Evolutionary conservation across 805 yeast genomes (phyloP).

Genomic region (Pichia cabralensis): DNA sequence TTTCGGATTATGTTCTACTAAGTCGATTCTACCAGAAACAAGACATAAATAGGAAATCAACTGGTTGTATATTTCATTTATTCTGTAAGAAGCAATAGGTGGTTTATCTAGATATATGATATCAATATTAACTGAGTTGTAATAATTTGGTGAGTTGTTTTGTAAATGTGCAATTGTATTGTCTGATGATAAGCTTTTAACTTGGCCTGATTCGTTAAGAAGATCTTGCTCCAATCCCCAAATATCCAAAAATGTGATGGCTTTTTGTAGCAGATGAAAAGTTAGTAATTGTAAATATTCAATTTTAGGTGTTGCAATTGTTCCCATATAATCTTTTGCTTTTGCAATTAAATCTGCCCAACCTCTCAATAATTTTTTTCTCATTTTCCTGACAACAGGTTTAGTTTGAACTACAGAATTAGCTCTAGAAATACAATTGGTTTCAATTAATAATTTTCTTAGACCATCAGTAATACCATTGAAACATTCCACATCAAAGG

Average conservation of each 20-base stretch:
- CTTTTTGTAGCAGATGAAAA: conserved; percentile 56
- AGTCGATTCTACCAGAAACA: conserved; percentile 66
- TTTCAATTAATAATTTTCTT: conserved; percentile 47
- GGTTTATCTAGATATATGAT: conserved; percentile 40
- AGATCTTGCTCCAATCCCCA: conserved; percentile 62
- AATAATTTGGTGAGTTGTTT: too few species aligned
- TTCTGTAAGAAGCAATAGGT: conserved; percentile 54
- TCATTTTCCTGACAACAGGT: conserved; percentile 49
- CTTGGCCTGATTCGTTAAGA: too few species aligned
- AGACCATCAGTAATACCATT: conserved; percentile 71
- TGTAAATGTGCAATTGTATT: too few species aligned
- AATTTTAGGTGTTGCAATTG: conserved; percentile 46
- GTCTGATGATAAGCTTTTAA: too few species aligned
- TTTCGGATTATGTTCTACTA: conserved; percentile 60
- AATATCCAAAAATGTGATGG: conserved; percentile 53
- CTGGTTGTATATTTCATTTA: conserved; percentile 54
- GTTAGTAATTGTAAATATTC: conserved; percentile 54
- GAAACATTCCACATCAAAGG: conserved; percentile 47
- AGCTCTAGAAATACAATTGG: conserved; percentile 68
- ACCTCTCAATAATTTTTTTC: conserved; percentile 65
- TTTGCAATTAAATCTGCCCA: conserved; percentile 74
- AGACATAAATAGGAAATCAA: conserved; percentile 53
- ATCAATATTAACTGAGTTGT: conserved; percentile 12
- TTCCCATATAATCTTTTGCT: conserved; percentile 65
- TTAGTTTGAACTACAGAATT: conserved; percentile 56